Base-by-base conservation (phyloP, 1,284 basidiomycete species). In the Earliella scabrosa region DNA sequence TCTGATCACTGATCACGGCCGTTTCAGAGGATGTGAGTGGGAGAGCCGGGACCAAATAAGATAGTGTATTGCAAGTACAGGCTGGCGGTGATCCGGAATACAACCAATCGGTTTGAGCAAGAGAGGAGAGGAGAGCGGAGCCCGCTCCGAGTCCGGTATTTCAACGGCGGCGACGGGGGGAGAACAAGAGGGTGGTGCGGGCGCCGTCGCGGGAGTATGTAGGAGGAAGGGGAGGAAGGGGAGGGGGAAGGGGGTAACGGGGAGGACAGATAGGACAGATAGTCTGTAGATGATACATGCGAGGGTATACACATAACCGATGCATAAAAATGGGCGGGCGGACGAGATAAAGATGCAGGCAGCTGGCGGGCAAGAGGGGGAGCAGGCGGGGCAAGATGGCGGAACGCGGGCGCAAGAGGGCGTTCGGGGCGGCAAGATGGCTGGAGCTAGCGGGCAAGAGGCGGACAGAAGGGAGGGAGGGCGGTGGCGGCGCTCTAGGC, bases 211-310 rank as follows among this genome's bases (percentile, higher is more conserved):
- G n/a, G n/a, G n/a, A n/a, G n/a, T n/a, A n/a, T n/a, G 45, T 45
- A 20, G 16, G 32, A 16, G 13, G 20, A 40, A 36, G 34, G 13
- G 21, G 26, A 16, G n/a, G 41, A 23, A 24, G 20, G 26, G 10
- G 24, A 21, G 6, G 18, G 47, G 10, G 29, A 34, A 38, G 29
- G 32, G 41, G 18, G 31, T 21, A 39, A 20, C 21, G 32, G 44
- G 29, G 54, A 55, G 49, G 44, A 20, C 35, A n/a, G n/a, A n/a
- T n/a, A n/a, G n/a, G n/a, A n/a, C n/a, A n/a, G n/a, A 49, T 58
- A 59, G 58, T 56, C 45, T 67, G 63, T 64, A 64, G 20, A 38
- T 45, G 62, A 68, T 68, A 68, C 66, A 60, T 66, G 61, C 36
- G 26, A 56, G 64, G 66, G 56, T 54, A 54, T 66, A 65, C 61